These are phyloP conservation scores for Chaetomium globosum DNA, from an alignment of 2,329 filamentous ascomycete genomes.

Conservation along the genomic window DNA sequence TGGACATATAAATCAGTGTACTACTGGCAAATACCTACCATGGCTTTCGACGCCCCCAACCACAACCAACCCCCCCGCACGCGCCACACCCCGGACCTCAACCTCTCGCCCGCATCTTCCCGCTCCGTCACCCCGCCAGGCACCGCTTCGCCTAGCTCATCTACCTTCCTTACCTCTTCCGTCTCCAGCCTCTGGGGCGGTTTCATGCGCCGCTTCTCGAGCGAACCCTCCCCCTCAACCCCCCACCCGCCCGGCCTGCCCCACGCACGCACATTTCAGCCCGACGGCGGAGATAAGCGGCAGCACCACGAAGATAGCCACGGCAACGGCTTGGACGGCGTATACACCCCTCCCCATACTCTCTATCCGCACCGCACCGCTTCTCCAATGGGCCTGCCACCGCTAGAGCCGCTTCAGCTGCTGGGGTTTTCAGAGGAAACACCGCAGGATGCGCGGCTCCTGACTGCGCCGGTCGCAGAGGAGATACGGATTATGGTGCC, in stretches of 20 bases:
- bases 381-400: constrained; percentile 84
- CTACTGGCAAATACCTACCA: constrained; percentile 21
- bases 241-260: constrained; percentile 25
- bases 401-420: constrained; percentile 77
- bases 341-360: constrained; percentile 59
- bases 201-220: constrained; percentile 68
- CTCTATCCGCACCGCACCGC: constrained; percentile 57
- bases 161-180: constrained; percentile 40
- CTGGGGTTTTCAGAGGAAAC: constrained; percentile 66
- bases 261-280: constrained; percentile 35
- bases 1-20: background rate
- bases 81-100: constrained; percentile 28
- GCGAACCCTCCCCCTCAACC: constrained; percentile 45
- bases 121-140: constrained; percentile 38
- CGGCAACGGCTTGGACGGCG: constrained; percentile 55
- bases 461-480: constrained; percentile 77
- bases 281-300: constrained; percentile 29
- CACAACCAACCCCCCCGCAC: constrained; percentile 24
- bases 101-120: constrained; percentile 36
- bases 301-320: constrained; percentile 27
- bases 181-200: constrained; percentile 57
- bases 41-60: constrained; percentile 34
- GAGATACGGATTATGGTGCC: constrained; percentile 90
- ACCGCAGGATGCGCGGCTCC: constrained; percentile 61
- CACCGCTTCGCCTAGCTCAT: constrained; percentile 35